Evolutionary conservation across 331 rosid genomes (phyloP).

Genomic region (Malus hybrid): DNA sequence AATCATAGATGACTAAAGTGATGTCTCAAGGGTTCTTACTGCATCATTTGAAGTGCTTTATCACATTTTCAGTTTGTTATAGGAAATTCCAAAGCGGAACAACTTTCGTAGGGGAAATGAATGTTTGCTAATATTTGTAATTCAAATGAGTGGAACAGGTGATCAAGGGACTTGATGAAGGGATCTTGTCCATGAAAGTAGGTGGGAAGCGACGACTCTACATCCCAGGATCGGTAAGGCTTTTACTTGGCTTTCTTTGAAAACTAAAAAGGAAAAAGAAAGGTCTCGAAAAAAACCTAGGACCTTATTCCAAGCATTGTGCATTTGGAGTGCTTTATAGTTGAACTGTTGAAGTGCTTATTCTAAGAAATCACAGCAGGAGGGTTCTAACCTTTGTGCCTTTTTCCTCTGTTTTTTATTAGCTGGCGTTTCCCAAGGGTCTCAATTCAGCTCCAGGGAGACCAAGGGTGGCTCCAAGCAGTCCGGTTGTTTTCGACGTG

Average conservation of each 20-base stretch:
- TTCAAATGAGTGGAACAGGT: conserved; percentile 47
- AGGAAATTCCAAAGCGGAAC: background rate
- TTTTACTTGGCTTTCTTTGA: conserved; percentile 12
- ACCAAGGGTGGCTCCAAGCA: conserved; percentile 92
- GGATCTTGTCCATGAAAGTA: conserved; percentile 71
- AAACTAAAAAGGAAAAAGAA: background rate
- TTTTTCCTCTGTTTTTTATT: conserved; percentile 6
- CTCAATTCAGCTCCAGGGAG: conserved; percentile 95
- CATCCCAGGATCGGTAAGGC: conserved; percentile 79
- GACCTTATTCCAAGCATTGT: background rate
- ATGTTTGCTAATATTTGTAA: background rate
- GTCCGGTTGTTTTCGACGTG: conserved; percentile 89
- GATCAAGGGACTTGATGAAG: conserved; percentile 85
- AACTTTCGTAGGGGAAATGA: background rate
- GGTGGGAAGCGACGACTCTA: conserved; percentile 91
- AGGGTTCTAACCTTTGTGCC: background rate
- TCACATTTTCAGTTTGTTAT: background rate
- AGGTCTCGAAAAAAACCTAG: background rate
- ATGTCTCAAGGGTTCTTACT: background rate
- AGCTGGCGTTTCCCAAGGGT: conserved; percentile 97
- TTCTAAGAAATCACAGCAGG: background rate
- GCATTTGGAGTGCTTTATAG: background rate
- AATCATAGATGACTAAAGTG: background rate
- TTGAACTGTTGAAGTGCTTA: background rate
- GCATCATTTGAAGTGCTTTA: background rate